Percentiles rank a stretch among this genome's conserved stretches.
These are phyloP conservation scores for Mimosa bimucronata DNA, from an alignment of 306 rosid genomes.

Conservation along the genomic window DNA sequence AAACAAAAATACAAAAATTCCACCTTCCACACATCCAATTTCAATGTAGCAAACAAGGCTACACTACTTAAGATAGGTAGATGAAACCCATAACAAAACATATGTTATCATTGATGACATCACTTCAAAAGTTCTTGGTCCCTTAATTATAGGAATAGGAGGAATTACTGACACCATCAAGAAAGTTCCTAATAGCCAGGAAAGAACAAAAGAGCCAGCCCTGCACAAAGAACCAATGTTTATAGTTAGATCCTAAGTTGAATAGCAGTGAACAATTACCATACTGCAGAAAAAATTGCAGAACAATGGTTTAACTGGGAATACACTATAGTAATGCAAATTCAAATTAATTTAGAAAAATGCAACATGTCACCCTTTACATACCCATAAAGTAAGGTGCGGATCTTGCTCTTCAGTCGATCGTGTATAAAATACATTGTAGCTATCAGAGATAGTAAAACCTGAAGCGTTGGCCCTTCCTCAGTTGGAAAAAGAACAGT, in stretches of 20 bases:
- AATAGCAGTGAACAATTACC: not conserved
- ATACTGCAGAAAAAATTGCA: constrained; percentile 20
- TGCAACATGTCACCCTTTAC: constrained; percentile 34
- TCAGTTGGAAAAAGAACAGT: constrained; percentile 89
- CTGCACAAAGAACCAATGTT: constrained; percentile 58
- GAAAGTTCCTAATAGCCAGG: constrained; percentile 97
- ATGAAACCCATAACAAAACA: constrained; percentile 82
- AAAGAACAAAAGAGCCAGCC: constrained; percentile 73
- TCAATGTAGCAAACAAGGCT: not conserved
- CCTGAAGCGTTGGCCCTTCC: constrained; percentile 98
- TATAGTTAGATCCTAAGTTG: constrained; percentile 18
- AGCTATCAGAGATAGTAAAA: constrained; percentile 79
- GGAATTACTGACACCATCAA: constrained; percentile 97
- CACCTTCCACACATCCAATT: not conserved
- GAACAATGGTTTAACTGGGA: constrained; percentile 15
- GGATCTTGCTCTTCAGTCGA: constrained; percentile 77
- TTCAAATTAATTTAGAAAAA: constrained; percentile 25
- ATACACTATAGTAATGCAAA: constrained; percentile 11
- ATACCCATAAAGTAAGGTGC: constrained; percentile 87
- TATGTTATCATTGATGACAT: constrained; percentile 77
- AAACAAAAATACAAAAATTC: not conserved
- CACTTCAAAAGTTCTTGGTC: constrained; percentile 88
- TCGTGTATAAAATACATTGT: constrained; percentile 78
- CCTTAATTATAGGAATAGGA: constrained; percentile 72
- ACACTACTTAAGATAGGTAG: constrained; percentile 70